Evolutionary conservation across 306 rosid genomes (phyloP), one percentile per base, ranked within the genome.

Genomic region (Abrus precatorius): DNA sequence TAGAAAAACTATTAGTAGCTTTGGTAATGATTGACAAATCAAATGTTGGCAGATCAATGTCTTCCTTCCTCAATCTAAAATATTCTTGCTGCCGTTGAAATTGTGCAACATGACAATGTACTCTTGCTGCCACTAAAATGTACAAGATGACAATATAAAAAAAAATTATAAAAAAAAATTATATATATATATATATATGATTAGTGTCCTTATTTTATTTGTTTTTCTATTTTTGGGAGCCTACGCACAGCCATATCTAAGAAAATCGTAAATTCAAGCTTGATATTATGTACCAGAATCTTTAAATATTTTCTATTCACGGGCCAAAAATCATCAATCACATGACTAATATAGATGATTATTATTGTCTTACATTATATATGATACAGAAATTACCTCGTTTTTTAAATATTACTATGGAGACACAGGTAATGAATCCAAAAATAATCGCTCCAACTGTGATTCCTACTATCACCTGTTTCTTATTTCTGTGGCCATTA

Each of bases 1-100:
- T 12, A 6, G 89, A 77, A 79, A 88, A 88, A 45, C 64, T 55
- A 36, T 69, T 29, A 4, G 87, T 88, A 36, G 89, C 91, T 43
- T 43, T 70, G 30, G 48, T 60, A 20, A 86, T 53, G 33, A 70
- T 63, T 48, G 83, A 38, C 3, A 86, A 76, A 74, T 70, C 82
- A 69, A 86, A 86, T 36, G 50, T 30, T 3, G 84, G 81, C 11
- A 88, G 48, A 44, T 84, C 91, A 7, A 82, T 74, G 72, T 75
- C 66, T 20, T 84, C 83, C 44, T 56, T 27, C 30, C 43, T 55
- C 11, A 64, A 7, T 14, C 14, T 64, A n/a, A 61, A 66, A 14
- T 66, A 66, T 14, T 14, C 70, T 64, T n/a, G 33, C 70, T 7
- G 14, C 33, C 50, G 3, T 69, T 70, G 78, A 36, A 36, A 36